Base-by-base conservation (phyloP, 495 filamentous ascomycete genomes). In the Aspergillus panamensis region DNA sequence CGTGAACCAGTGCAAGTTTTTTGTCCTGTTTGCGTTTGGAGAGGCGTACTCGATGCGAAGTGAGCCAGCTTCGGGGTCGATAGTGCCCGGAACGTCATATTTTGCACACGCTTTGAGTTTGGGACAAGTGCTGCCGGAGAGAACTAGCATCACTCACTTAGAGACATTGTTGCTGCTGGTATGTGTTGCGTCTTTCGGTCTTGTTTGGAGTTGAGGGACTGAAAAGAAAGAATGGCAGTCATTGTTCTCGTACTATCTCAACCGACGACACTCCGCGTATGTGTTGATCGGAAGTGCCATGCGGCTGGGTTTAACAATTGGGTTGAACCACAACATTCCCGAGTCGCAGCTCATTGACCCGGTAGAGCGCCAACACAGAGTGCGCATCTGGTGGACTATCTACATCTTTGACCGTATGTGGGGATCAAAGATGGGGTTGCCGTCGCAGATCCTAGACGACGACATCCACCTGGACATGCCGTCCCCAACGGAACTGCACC, bases 361-460 rank as follows among this genome's bases (percentile, higher is more conserved):
- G 0, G 69, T 73, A 0, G 73, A 75, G 50, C 69, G 75, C 14
- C 72, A 79, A 51, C 76, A 79, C 45, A 75, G 76, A 8, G 66
- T 77, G 29, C 63, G 73, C 37, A 72, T 77, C 25, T 77, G 75
- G 75, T 77, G 75, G 75, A 76, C 75, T 19, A 74, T 77, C 44
- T 79, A 79, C 59, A 75, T 75, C 32, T 77, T 79, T 53, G 75
- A 79, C 51, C 71, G 74, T 31, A 76, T 77, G 72, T 77, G 73
- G 74, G 72, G 71, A 16, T 76, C 74, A 9, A 77, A 74, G 42
- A 75, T 77, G 70, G 76, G 76, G 6, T 65, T 77, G 1, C 74
- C 75, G 3, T 68, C 73, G 60, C 72, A 77, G 58, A 75, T 79
- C 30, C 69, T 71, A 32, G 76, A 79, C 51, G 76, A 79, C 45